Conservation (phyloP, 805 yeast species). For the Candida xiaguanensis region DNA sequence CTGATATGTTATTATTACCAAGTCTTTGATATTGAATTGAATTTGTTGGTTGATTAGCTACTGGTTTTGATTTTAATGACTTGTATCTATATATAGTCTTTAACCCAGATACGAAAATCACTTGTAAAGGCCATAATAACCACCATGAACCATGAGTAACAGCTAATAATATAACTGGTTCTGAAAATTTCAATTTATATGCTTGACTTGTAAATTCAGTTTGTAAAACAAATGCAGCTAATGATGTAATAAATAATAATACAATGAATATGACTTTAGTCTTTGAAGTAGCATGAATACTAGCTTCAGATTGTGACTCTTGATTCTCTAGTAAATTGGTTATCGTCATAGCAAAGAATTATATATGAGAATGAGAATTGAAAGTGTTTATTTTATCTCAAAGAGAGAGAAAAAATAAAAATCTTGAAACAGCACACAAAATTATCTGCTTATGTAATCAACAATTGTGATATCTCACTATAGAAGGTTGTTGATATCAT, state of each 20-base stretch:
- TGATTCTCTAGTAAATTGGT: slow-evolving; percentile 22
- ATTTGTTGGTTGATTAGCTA: background rate
- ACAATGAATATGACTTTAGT: slow-evolving; percentile 36
- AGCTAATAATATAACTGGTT: slow-evolving; percentile 64
- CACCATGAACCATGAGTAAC: slow-evolving; percentile 81
- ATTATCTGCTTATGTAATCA: too few species aligned
- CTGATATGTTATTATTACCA: background rate
- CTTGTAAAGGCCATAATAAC: slow-evolving; percentile 68
- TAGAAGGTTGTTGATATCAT: too few species aligned
- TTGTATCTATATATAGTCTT: background rate
- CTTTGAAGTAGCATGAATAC: slow-evolving; percentile 20
- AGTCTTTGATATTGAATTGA: slow-evolving; percentile 6
- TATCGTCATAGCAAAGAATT: slow-evolving; percentile 24
- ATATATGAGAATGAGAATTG: too few species aligned
- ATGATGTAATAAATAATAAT: slow-evolving; percentile 30
- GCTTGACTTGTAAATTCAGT: slow-evolving; percentile 77
- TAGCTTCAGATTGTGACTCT: slow-evolving; percentile 15
- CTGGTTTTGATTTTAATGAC: background rate
- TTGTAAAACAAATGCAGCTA: slow-evolving; percentile 65
- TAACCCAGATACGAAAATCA: slow-evolving; percentile 41
- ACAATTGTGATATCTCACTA: too few species aligned
- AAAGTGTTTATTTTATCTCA: too few species aligned
- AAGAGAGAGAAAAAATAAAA: too few species aligned
- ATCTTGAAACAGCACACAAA: too few species aligned
- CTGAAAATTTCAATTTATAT: slow-evolving; percentile 54